Evolutionary conservation across 169 alveolate species (phyloP).

Genomic region (Plasmodium chabaudi): DNA sequence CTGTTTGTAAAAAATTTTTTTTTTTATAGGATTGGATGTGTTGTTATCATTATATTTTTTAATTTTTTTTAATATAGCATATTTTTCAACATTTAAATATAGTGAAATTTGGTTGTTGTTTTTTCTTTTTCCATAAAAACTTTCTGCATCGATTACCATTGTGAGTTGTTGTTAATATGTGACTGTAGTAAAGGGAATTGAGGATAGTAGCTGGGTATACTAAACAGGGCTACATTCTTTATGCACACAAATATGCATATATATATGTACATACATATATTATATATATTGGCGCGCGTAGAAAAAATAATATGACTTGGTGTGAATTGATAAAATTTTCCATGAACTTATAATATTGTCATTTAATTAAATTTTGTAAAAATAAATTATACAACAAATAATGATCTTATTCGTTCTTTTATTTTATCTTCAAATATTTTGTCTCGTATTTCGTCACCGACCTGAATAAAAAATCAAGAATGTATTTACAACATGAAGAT

Average conservation of each 20-base stretch:
- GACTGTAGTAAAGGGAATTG: too few species aligned
- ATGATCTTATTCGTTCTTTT: constrained; percentile 25
- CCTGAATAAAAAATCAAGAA: constrained; percentile 20
- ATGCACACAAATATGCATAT: too few species aligned
- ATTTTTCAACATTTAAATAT: constrained; percentile 49
- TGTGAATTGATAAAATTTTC: not conserved
- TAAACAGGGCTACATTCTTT: too few species aligned
- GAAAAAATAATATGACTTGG: not conserved
- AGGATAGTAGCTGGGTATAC: too few species aligned
- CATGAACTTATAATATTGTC: not conserved
- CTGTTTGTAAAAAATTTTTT: constrained; percentile 56
- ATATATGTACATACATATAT: too few species aligned
- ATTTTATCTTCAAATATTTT: constrained; percentile 68
- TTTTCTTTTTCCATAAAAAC: constrained; percentile 68
- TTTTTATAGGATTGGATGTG: constrained; percentile 5
- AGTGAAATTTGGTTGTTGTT: not conserved
- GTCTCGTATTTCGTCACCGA: constrained; percentile 70
- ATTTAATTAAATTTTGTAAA: too few species aligned
- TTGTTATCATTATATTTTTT: not conserved
- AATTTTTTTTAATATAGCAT: constrained; percentile 32
- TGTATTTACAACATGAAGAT: not conserved
- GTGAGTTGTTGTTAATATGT: not conserved
- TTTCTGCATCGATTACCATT: constrained; percentile 55
- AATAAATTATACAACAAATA: not conserved
- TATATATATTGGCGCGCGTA: too few species aligned